Percentiles rank a stretch among this genome's conserved stretches.
phyloP scores from a whole-genome alignment of 805 yeast genomes.

The Saccharomycopsis vini region DNA sequence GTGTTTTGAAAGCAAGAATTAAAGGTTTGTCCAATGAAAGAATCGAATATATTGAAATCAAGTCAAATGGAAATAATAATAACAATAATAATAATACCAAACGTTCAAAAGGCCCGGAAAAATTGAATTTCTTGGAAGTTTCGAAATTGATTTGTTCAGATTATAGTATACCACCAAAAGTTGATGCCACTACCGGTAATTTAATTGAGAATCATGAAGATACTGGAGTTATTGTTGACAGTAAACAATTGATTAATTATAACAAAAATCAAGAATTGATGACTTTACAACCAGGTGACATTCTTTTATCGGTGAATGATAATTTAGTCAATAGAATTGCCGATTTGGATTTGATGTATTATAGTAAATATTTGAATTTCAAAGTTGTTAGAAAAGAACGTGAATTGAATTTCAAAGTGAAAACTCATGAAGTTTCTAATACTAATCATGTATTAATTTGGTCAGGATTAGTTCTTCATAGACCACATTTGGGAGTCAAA shows the following conservation, averaged over 20 bases:
- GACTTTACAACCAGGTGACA: constrained; percentile 20
- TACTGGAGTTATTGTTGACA: constrained; percentile 13
- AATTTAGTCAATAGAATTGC: constrained; percentile 19
- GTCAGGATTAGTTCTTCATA: constrained; percentile 19
- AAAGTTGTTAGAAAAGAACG: constrained; percentile 19
- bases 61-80: constrained; percentile 13
- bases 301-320: constrained; percentile 19
- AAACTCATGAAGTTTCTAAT: constrained; percentile 19
- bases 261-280: constrained; percentile 12
- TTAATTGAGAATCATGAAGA: constrained; percentile 9
- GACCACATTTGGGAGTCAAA: constrained; percentile 19
- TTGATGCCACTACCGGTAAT: constrained; percentile 14
- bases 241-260: constrained; percentile 14
- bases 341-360: constrained; percentile 20
- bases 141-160: constrained; percentile 19
- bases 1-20: constrained; percentile 19
- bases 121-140: constrained; percentile 19
- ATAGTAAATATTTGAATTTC: constrained; percentile 18
- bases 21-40: constrained; percentile 19
- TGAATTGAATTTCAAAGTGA: constrained; percentile 19
- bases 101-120: too few relatives aligned
- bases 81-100: constrained; percentile 3
- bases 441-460: constrained; percentile 19
- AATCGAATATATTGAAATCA: constrained; percentile 18
- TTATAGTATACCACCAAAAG: constrained; percentile 16